Percentiles rank a stretch among this genome's conserved stretches.
phyloP scores from a whole-genome alignment of 2,329 filamentous ascomycete genomes.

The Talaromyces sp. region DNA sequence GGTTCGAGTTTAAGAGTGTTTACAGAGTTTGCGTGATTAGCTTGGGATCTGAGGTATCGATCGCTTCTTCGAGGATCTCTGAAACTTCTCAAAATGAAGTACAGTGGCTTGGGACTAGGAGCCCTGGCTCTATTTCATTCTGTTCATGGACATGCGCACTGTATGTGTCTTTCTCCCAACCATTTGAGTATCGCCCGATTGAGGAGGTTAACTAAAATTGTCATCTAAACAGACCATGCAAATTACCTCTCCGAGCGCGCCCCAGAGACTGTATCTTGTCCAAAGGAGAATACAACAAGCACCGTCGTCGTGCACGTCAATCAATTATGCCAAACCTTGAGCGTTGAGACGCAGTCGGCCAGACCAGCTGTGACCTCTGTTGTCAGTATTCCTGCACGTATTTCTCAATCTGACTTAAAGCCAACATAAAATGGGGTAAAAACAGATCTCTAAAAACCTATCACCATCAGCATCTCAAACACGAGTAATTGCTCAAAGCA shows the following conservation, averaged over 20 bases:
- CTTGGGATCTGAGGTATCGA: too few species aligned
- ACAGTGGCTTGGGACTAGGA: slow-evolving; percentile 15
- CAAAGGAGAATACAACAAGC: slow-evolving; percentile 7
- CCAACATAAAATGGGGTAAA: neutral
- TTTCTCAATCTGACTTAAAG: neutral
- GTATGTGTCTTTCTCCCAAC: slow-evolving; percentile 14
- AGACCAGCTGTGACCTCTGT: neutral
- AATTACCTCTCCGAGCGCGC: neutral
- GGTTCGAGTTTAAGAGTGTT: neutral
- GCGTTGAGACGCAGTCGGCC: slow-evolving; percentile 1
- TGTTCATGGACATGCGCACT: slow-evolving; percentile 17
- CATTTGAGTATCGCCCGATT: neutral
- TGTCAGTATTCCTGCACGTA: neutral
- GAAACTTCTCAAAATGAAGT: slow-evolving; percentile 13
- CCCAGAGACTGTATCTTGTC: neutral
- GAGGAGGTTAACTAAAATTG: neutral
- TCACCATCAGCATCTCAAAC: neutral
- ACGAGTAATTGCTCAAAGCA: neutral
- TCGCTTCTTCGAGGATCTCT: neutral
- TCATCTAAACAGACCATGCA: neutral
- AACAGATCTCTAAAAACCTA: neutral
- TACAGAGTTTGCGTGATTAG: neutral
- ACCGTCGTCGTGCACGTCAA: slow-evolving; percentile 9
- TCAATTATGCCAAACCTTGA: slow-evolving; percentile 6
- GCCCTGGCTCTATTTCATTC: slow-evolving; percentile 15